phyloP scores from a whole-genome alignment of 345 rosid genomes.

The Eutrema heterophyllum region DNA sequence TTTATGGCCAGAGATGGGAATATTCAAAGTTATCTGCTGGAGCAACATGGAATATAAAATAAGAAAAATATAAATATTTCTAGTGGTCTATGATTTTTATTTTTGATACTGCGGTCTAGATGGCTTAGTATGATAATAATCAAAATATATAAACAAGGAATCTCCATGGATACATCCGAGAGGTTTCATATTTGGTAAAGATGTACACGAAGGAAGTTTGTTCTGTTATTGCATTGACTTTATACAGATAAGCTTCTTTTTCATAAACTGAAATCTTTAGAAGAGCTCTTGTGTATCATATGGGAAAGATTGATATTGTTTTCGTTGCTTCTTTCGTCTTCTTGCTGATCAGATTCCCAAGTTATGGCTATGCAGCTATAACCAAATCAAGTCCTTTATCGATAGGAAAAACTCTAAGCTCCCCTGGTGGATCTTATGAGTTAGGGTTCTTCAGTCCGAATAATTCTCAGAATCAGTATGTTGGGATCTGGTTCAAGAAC shows the following conservation, averaged over 20 bases:
- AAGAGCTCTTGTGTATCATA: constrained; percentile 3
- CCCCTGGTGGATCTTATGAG: constrained; percentile 27
- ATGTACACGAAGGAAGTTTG: constrained; percentile 2
- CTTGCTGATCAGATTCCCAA: constrained; percentile 13
- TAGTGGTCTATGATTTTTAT: not conserved
- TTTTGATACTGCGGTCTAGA: not conserved
- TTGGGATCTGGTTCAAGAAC: constrained; percentile 47
- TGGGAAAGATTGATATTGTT: constrained; percentile 19
- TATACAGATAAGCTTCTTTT: not conserved
- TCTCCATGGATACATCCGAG: constrained; percentile 6
- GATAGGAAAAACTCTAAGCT: constrained; percentile 23
- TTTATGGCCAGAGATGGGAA: not conserved
- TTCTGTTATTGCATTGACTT: constrained; percentile 24
- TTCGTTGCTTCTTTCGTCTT: constrained; percentile 9
- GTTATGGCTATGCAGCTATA: constrained; percentile 23
- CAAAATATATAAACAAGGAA: not conserved
- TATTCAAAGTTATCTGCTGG: constrained; percentile 21
- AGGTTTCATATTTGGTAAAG: not conserved
- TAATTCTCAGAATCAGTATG: constrained; percentile 30
- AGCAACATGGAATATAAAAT: constrained; percentile 13
- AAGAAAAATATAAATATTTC: not conserved
- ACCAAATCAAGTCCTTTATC: constrained; percentile 24
- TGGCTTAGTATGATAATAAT: not conserved
- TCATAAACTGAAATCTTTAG: not conserved
- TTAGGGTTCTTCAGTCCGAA: constrained; percentile 36